Base-by-base conservation (phyloP, 2,329 filamentous ascomycete genomes). In the Talaromyces rugulosus region DNA sequence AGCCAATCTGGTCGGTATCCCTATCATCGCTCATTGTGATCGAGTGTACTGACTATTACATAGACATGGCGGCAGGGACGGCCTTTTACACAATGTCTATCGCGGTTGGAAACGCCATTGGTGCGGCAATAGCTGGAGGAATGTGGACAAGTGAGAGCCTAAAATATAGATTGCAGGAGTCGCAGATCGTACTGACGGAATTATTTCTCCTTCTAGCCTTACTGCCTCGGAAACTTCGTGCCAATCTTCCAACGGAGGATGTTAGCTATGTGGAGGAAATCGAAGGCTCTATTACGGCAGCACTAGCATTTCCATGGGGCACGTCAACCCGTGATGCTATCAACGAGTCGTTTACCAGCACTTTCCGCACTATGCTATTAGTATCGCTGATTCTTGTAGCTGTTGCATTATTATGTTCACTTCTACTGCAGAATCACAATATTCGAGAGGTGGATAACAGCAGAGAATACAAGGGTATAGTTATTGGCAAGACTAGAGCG, bases 11-110 rank as follows among this genome's bases (percentile, higher is more conserved):
- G 58, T 59, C 18, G 14, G 34, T 6, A 6, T 9, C 5, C 23
- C 4, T 50, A 23, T 27, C 27, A 33, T 11, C 36, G 12, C 8
- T 16, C 44, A 40, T 9, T 4, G 34, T n/a, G 42, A 18, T 31
- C n/a, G 8, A n/a, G 9, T 27, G 16, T 53, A 30, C 23, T 54
- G 7, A 51, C 14, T 54, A 14, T 30, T n/a, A 28, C 12, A 33
- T n/a, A 59, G 58, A 59, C 12, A 59, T 59, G 58, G 58, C 58
- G 18, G 42, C 58, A 23, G 58, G 58, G 28, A 59, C 58, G 14
- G 58, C 58, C 8, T 42, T 59, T 47, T 59, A 42, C 50, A 59
- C 58, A 16, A 59, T 50, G 30, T 33, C 58, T 14, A 34, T 59
- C 23, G 58, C 31, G 5, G 33, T 59, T 44, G 58, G 58, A 34